A percentile compares a stretch with the other conserved stretches of the same genome.
phyloP scores from a whole-genome alignment of 1,284 basidiomycete species.

The Neonothopanus nambi region DNA sequence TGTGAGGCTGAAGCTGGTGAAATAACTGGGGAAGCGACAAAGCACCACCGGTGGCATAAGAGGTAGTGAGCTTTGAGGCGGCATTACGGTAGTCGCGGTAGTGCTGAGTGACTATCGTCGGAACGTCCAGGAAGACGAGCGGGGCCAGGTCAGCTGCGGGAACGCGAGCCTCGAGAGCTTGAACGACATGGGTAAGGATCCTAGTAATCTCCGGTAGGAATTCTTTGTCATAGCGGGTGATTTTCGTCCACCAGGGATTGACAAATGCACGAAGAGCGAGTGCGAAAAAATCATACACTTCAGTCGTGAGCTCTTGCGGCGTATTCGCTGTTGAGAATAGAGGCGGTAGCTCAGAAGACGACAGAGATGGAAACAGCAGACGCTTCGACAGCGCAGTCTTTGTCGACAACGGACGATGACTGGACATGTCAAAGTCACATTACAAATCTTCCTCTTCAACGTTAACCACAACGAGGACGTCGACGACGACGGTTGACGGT shows the following conservation, averaged over 20 bases:
- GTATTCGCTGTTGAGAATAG: conserved; percentile 45
- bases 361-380: conserved; percentile 65
- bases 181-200: conserved; percentile 60
- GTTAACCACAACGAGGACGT: no score
- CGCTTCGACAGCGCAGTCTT: conserved; percentile 40
- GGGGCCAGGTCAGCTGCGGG: conserved; percentile 54
- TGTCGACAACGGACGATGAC: no score
- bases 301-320: conserved; percentile 58
- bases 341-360: conserved; percentile 46
- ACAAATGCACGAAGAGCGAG: conserved; percentile 75
- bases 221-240: conserved; percentile 80
- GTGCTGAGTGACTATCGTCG: conserved; percentile 68
- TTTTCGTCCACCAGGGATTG: conserved; percentile 79
- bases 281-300: conserved; percentile 77
- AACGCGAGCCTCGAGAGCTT: conserved; percentile 59
- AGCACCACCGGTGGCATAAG: conserved; percentile 67
- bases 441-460: no score
- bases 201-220: conserved; percentile 70
- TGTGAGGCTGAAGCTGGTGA: conserved; percentile 76
- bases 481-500: no score
- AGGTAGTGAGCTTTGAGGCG: conserved; percentile 56
- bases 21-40: conserved; percentile 65
- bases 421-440: no score
- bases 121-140: conserved; percentile 61
- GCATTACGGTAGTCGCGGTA: conserved; percentile 74